Base-by-base conservation (phyloP, 2,329 filamentous ascomycete species). In the Aspergillus calidoustus region DNA sequence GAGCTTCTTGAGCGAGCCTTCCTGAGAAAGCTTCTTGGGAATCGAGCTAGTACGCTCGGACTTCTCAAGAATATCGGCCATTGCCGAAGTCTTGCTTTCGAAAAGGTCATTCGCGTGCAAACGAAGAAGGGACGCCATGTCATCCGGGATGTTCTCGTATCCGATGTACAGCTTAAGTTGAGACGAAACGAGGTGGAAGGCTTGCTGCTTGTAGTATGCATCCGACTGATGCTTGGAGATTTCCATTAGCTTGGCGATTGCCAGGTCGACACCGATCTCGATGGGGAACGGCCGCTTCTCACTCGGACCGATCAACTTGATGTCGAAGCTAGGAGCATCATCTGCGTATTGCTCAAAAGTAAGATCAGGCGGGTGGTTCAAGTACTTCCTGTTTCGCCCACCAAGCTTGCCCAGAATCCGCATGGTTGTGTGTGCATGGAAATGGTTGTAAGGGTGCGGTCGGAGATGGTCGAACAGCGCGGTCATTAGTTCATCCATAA, bases 401-500 rank as follows among this genome's bases (percentile, higher is more conserved):
- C 96, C 95, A 13, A 99, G 86, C 77, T 99, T 99, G 15, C 95
- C 95, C 2, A 99, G 84, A 60, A 99, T 99, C 50, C 95, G 86
- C 89, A 99, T 96, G 0, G 95, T 98, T 0, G 95, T 98, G 74
- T 99, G 95, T 0, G 96, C 92, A 73, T 98, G 94, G 77, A 97
- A 97, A 76, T 99, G 96, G 70, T 91, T 97, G 76, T 99, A 97
- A 0, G 95, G 95, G 65, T 93, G 90, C 7, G 95, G 96, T 70
- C 91, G 91, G 47, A 99, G 84, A 75, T 99, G 96, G 66, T 97
- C 93, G 84, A 96, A 99, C 1, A 99, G 83, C 1, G 94, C 94
- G 51, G 93, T 95, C 95, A 99, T 99, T 49, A 99, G 83, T 73
- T 99, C 95, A 70, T 99, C 94, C 76, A 99, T 98, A 28, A 98